Base-by-base conservation (phyloP, 2,329 filamentous ascomycete genomes). In the Fusarium nelsonii region DNA sequence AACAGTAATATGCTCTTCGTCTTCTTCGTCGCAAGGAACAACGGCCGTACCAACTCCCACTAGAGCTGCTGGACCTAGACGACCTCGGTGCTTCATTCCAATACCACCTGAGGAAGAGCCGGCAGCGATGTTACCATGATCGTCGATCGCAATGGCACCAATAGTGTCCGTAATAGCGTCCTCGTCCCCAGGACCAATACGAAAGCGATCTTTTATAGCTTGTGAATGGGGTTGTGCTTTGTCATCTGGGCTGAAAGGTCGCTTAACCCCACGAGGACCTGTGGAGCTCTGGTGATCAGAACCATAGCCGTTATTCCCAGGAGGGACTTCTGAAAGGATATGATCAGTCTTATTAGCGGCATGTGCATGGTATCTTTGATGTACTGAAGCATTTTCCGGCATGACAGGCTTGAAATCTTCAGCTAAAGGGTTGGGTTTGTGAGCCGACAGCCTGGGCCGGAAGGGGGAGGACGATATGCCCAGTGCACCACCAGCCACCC, bases 101-200 rank as follows among this genome's bases (percentile, higher is more conserved):
- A 99, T 99, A 2, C 96, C 96, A 8, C 96, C 96, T 16, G 97
- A 99, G 3, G 96, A 99, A 3, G 96, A 97, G 16, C 92, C 96
- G 6, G 95, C 96, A 6, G 97, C 95, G 76, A 99, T 97, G 61
- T 91, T 91, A 16, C 96, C 96, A 72, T 86, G 88, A 50, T 87
- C 86, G 75, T 99, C 96, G 68, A 99, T 90, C 12, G 94, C 96
- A 75, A 99, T 97, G 30, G 94, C 96, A 44, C 97, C 96, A 62
- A 99, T 94, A 14, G 96, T 99, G 81, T 99, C 96, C 4, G 91
- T 97, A 72, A 99, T 87, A 28, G 80, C 85, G 74, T 91, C 86
- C 65, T 93, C 89, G 23, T 77, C 72, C 20, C 75, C 70, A 50
- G 69, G 60, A 26, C 60, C 55, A 26, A 67, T 60, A 36, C 56